phyloP scores from a whole-genome alignment of 768 basidiomycete genomes.

The Boletus speciosus region DNA sequence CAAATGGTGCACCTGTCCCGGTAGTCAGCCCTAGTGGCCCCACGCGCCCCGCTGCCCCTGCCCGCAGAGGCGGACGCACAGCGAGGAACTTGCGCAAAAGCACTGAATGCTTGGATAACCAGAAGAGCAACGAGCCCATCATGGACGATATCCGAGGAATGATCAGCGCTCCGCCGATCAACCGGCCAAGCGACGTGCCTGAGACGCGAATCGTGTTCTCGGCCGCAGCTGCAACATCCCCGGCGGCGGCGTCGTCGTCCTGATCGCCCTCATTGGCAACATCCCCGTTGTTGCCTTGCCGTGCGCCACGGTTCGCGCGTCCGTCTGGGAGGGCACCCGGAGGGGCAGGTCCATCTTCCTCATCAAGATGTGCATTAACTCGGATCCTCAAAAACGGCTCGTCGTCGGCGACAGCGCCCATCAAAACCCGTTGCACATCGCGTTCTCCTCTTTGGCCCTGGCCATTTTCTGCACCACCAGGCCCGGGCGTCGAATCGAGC shows the following conservation, averaged over 20 bases:
- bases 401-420: slow-evolving; percentile 25
- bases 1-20: slow-evolving; percentile 4
- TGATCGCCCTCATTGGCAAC: slow-evolving; percentile 7
- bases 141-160: slow-evolving; percentile 61
- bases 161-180: slow-evolving; percentile 66
- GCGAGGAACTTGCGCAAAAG: slow-evolving; percentile 26
- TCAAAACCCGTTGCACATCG: slow-evolving; percentile 21
- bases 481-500: slow-evolving; percentile 35
- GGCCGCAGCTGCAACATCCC: slow-evolving; percentile 46
- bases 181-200: slow-evolving; percentile 58
- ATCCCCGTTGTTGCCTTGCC: slow-evolving; percentile 13
- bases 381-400: slow-evolving; percentile 30
- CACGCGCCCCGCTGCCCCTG: slow-evolving; percentile 3
- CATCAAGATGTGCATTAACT: slow-evolving; percentile 35
- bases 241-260: slow-evolving; percentile 13
- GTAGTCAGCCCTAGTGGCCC: slow-evolving; percentile 18
- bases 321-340: slow-evolving; percentile 12
- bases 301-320: slow-evolving; percentile 9
- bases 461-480: slow-evolving; percentile 1
- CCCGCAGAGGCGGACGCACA: slow-evolving; percentile 18
- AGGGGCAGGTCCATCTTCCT: slow-evolving; percentile 14
- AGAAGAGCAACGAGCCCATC: slow-evolving; percentile 61
- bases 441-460: slow-evolving; percentile 16
- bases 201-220: slow-evolving; percentile 58
- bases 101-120: slow-evolving; percentile 41